phyloP scores from a whole-genome alignment of 305 asterid species.

The Rubia tinctorum region DNA sequence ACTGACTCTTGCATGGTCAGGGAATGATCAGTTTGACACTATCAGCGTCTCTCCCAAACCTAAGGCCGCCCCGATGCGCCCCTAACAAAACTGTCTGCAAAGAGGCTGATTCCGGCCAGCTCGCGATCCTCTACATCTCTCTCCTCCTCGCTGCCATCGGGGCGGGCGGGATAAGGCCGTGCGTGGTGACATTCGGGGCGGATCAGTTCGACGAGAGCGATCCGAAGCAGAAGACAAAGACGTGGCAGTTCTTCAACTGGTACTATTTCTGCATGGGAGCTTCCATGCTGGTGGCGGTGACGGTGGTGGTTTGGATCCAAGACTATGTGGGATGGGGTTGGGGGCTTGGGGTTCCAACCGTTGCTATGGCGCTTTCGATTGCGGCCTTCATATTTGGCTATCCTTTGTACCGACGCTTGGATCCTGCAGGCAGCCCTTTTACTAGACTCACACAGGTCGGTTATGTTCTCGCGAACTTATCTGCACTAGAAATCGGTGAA shows the following conservation, averaged over 20 bases:
- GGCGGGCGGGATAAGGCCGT: slow-evolving; percentile 79
- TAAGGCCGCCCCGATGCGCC: slow-evolving; percentile 73
- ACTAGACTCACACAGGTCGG: slow-evolving; percentile 62
- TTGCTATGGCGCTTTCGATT: slow-evolving; percentile 75
- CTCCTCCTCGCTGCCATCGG: slow-evolving; percentile 68
- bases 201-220: slow-evolving; percentile 83
- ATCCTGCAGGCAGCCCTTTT: slow-evolving; percentile 98
- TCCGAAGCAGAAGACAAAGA: slow-evolving; percentile 55
- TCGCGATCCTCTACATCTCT: slow-evolving; percentile 61
- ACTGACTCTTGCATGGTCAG: slow-evolving; percentile 25
- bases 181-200: slow-evolving; percentile 86
- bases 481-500: no score
- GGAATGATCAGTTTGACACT: slow-evolving; percentile 70
- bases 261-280: slow-evolving; percentile 90
- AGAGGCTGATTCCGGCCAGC: slow-evolving; percentile 57
- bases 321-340: slow-evolving; percentile 86
- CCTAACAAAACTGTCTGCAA: slow-evolving; percentile 30
- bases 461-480: no score
- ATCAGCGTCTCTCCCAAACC: slow-evolving; percentile 66
- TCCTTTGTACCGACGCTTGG: slow-evolving; percentile 71
- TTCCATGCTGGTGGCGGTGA: slow-evolving; percentile 72
- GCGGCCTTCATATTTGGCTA: slow-evolving; percentile 63
- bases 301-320: slow-evolving; percentile 75
- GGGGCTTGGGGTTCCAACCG: slow-evolving; percentile 79
- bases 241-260: slow-evolving; percentile 99